Percentiles rank a stretch among this genome's conserved stretches.
Evolutionary conservation across 2,329 filamentous ascomycete genomes (phyloP).

Genomic region (Fusarium penzigii): DNA sequence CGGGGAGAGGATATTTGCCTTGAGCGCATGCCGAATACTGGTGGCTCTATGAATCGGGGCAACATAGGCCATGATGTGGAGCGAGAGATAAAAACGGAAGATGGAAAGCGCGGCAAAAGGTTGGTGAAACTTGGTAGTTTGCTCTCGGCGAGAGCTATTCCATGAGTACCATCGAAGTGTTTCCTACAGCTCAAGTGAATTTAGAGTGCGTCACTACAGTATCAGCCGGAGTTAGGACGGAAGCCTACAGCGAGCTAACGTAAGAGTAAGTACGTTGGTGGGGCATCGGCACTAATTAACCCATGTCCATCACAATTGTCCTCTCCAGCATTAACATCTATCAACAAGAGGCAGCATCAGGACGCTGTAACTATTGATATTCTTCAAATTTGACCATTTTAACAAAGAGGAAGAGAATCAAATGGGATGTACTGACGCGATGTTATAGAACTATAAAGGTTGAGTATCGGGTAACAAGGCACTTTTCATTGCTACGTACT

Average conservation of each 20-base stretch:
- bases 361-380: too few species aligned
- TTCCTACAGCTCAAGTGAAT: slow-evolving; percentile 4
- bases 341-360: too few species aligned
- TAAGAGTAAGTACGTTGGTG: slow-evolving; percentile 12
- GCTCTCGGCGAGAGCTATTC: slow-evolving; percentile 29
- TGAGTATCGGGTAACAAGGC: too few species aligned
- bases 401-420: too few species aligned
- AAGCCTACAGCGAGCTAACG: slow-evolving; percentile 9
- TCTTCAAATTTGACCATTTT: too few species aligned
- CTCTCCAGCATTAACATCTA: too few species aligned
- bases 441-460: too few species aligned
- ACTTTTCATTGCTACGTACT: too few species aligned
- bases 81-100: slow-evolving; percentile 3
- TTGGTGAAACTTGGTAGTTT: slow-evolving; percentile 7
- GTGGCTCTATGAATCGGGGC: slow-evolving; percentile 91
- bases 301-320: slow-evolving; percentile 7
- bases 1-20: slow-evolving; percentile 71
- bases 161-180: slow-evolving; percentile 26
- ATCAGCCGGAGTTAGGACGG: slow-evolving; percentile 29
- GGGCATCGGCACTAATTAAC: slow-evolving; percentile 14
- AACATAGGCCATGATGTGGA: slow-evolving; percentile 78
- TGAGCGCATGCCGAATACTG: slow-evolving; percentile 86
- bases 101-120: background rate
- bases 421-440: too few species aligned
- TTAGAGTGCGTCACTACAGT: slow-evolving; percentile 24